phyloP scores from a whole-genome alignment of 495 filamentous ascomycete genomes.

The Mytilinidion resinicola region DNA sequence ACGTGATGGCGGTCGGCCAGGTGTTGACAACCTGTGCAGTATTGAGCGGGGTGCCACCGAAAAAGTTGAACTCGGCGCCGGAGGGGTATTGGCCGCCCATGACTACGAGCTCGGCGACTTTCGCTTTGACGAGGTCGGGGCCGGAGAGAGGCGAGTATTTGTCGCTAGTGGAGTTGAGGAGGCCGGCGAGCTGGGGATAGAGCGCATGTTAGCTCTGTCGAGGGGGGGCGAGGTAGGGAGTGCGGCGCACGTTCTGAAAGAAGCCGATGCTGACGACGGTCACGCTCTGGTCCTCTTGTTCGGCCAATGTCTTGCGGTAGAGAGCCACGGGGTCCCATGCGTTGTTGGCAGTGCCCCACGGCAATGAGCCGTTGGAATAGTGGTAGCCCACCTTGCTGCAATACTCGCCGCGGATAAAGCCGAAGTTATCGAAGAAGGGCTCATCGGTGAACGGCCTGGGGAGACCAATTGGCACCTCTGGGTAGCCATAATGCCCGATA shows the following conservation, averaged over 20 bases:
- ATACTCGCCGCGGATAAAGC: constrained; percentile 33
- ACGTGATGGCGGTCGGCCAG: constrained; percentile 31
- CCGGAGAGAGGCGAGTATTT: constrained; percentile 33
- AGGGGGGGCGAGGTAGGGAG: too few species aligned
- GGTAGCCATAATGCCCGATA: constrained; percentile 40
- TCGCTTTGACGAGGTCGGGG: constrained; percentile 35
- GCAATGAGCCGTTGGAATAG: constrained; percentile 31
- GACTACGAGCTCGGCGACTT: constrained; percentile 42
- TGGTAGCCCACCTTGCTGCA: constrained; percentile 40
- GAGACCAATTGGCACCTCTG: constrained; percentile 37
- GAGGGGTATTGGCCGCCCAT: constrained; percentile 45
- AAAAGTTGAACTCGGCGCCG: constrained; percentile 43
- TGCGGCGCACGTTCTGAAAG: constrained; percentile 13
- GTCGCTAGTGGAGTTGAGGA: constrained; percentile 39
- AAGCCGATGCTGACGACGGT: constrained; percentile 39
- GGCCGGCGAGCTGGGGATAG: constrained; percentile 38
- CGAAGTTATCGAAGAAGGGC: constrained; percentile 40
- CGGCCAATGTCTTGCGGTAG: constrained; percentile 40
- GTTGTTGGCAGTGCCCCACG: constrained; percentile 28
- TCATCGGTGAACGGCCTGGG: constrained; percentile 37
- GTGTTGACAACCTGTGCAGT: constrained; percentile 39
- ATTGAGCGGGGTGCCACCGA: constrained; percentile 30
- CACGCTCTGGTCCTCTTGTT: constrained; percentile 35
- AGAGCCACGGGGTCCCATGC: constrained; percentile 41
- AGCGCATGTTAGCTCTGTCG: too few species aligned